phyloP scores from a whole-genome alignment of 2,329 filamentous ascomycete genomes.

The Clonostachys rosea region DNA sequence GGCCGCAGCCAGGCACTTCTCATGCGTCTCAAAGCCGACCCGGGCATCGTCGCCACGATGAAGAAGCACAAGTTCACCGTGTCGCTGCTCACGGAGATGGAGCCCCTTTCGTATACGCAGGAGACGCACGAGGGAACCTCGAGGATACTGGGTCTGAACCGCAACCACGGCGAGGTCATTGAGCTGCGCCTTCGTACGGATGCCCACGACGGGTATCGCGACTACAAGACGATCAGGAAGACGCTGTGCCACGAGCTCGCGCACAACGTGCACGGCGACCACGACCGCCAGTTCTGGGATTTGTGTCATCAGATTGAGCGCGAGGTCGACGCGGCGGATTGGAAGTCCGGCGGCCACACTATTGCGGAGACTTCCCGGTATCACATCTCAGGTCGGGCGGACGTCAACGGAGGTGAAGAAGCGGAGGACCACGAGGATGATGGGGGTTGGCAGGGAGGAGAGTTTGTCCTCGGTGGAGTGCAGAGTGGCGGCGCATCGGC shows the following conservation, averaged over 20 bases:
- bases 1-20: conserved; percentile 68
- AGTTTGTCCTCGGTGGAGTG: conserved; percentile 65
- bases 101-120: conserved; percentile 75
- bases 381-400: conserved; percentile 40
- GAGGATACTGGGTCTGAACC: conserved; percentile 79
- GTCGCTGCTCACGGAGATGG: conserved; percentile 89
- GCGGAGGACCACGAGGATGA: conserved; percentile 62
- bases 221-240: conserved; percentile 86
- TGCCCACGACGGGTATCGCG: conserved; percentile 86
- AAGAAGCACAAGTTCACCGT: conserved; percentile 79
- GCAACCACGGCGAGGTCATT: conserved; percentile 84
- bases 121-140: conserved; percentile 66
- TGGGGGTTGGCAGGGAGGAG: conserved; percentile 73
- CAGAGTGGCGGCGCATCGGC: conserved; percentile 30
- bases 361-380: conserved; percentile 61
- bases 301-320: conserved; percentile 81
- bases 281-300: conserved; percentile 87
- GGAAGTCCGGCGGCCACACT: conserved; percentile 64
- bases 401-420: conserved; percentile 48
- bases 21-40: conserved; percentile 71
- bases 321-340: conserved; percentile 79
- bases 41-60: conserved; percentile 83
- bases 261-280: conserved; percentile 82
- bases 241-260: conserved; percentile 94
- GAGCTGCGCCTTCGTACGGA: conserved; percentile 90